Base-by-base conservation (phyloP, 352 stramenopile genomes). In the Thalassiosira oceanica region DNA sequence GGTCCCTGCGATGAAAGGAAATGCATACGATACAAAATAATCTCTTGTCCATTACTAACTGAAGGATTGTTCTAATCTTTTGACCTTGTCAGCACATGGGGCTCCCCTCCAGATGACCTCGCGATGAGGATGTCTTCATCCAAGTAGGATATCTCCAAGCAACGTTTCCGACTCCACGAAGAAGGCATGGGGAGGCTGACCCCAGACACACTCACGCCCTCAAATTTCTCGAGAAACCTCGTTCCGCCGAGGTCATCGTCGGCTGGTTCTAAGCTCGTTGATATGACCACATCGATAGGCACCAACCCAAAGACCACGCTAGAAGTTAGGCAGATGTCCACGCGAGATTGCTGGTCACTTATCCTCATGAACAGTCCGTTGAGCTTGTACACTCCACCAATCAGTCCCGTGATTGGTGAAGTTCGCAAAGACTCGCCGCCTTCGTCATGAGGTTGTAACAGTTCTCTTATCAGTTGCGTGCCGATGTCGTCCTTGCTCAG, bases 71-170 rank as follows among this genome's bases (percentile, higher is more conserved):
- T 46, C n/a, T 16, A 20, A 46, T 16, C n/a, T 4, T 16, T 16
- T 31, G 42, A 45, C 15, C 58, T 24, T 23, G 61, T 8, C 3
- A 69, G 36, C 13, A 69, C 26, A 28, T 69, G 58, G 2, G 58
- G 58, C 4, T 69, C 58, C 8, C 48, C 58, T 0, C 46, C 46
- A 29, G 35, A 54, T 7, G 46, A 45, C 0, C 58, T 13, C 8
- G 58, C 58, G 27, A 69, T 45, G n/a, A 69, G 18, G 26, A 69
- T 53, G 37, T 61, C 49, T 27, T 69, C 58, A 45, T 69, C 58
- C 3, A 69, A 39, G 33, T 35, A 69, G 11, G 58, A 61, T 13
- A 69, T 69, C 31, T 69, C 58, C 37, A 69, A 69, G 29, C 61
- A 61, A 29, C 58, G 45, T 18, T 52, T 48, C 2, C 58, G 8